Percentiles rank a stretch among this genome's conserved stretches.
Evolutionary conservation across 2,329 filamentous ascomycete genomes (phyloP).

Genomic region (Decorospora gaudefroyi): DNA sequence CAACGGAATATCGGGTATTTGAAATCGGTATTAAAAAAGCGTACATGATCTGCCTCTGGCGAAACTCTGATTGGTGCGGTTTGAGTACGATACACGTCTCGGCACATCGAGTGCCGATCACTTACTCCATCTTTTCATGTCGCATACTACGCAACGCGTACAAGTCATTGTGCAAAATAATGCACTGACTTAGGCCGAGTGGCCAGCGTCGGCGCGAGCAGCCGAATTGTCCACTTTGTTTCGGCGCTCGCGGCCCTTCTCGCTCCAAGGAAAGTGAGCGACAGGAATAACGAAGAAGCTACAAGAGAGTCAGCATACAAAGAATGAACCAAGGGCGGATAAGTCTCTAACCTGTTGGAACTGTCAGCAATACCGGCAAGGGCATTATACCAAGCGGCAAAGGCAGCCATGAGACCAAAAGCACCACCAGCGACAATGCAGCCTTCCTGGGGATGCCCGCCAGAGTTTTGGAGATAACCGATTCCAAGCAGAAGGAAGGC

Average conservation of each 20-base stretch:
- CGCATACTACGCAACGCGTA: background rate
- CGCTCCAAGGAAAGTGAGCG: constrained; percentile 91
- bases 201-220: constrained; percentile 16
- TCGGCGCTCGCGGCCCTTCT: constrained; percentile 48
- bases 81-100: background rate
- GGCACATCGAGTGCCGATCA: background rate
- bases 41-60: constrained; percentile 1
- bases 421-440: constrained; percentile 59
- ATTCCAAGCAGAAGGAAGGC: constrained; percentile 63
- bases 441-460: constrained; percentile 47
- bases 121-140: background rate
- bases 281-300: constrained; percentile 95
- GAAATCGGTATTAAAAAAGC: constrained; percentile 9
- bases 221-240: constrained; percentile 50
- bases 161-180: background rate
- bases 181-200: constrained; percentile 5
- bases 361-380: constrained; percentile 60
- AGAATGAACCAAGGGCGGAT: background rate
- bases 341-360: constrained; percentile 52
- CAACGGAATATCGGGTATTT: constrained; percentile 13
- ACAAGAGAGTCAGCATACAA: constrained; percentile 14
- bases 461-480: constrained; percentile 55
- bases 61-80: background rate
- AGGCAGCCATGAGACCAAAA: constrained; percentile 59
- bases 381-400: constrained; percentile 60